Evolutionary conservation across 495 filamentous ascomycete genomes (phyloP).

Genomic region (Penicillium atrosanguineum): DNA sequence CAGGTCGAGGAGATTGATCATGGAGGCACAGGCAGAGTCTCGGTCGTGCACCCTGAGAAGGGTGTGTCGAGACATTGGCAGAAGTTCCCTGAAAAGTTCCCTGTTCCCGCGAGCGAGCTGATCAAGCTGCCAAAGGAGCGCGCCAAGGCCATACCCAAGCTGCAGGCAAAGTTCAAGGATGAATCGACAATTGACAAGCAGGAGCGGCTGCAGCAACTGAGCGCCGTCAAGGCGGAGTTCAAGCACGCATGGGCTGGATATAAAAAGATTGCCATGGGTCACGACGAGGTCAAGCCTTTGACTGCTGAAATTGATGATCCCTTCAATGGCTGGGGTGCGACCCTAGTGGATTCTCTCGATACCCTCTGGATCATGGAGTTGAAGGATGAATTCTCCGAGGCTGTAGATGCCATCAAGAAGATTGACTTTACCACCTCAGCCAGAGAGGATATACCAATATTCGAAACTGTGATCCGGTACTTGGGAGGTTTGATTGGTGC

Average conservation of each 20-base stretch:
- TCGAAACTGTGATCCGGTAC: conserved; percentile 86
- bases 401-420: conserved; percentile 66
- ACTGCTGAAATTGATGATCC: conserved; percentile 62
- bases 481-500: conserved; percentile 79
- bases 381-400: conserved; percentile 85
- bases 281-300: conserved; percentile 75
- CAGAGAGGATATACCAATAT: conserved; percentile 68
- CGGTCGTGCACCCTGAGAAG: conserved; percentile 37
- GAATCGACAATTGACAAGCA: conserved; percentile 60
- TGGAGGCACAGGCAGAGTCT: conserved; percentile 32
- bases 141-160: conserved; percentile 65
- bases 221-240: conserved; percentile 66
- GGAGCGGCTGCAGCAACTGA: conserved; percentile 60
- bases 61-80: conserved; percentile 59
- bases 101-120: conserved; percentile 62
- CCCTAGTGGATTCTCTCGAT: conserved; percentile 88
- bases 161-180: conserved; percentile 69
- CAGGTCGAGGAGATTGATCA: conserved; percentile 12
- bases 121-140: conserved; percentile 73
- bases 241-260: conserved; percentile 75
- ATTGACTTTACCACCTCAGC: conserved; percentile 86
- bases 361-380: conserved; percentile 96
- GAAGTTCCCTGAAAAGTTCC: conserved; percentile 70
- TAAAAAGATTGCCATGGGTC: conserved; percentile 68
- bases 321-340: conserved; percentile 94